phyloP scores from a whole-genome alignment of 192 early-diverging fungal species.

The Linnemannia schmuckeri region DNA sequence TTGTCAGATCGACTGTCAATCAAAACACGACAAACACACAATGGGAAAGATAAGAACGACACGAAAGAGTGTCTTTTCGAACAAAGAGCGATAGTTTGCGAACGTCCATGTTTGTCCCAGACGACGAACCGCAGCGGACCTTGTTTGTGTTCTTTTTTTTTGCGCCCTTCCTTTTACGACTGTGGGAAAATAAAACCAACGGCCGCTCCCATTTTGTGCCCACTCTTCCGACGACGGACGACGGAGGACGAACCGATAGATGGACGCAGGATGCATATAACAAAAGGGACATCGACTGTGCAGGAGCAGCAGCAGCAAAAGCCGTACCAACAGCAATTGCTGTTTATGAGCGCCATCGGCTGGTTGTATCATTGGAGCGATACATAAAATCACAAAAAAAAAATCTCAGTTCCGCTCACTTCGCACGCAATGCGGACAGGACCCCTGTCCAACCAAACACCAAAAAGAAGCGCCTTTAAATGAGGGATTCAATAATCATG shows the following conservation, averaged over 20 bases:
- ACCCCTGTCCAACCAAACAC: conserved; percentile 2
- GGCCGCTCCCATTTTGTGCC: background rate
- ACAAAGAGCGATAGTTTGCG: background rate
- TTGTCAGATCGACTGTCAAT: background rate
- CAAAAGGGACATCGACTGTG: background rate
- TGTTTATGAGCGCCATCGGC: background rate
- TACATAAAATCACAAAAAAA: background rate
- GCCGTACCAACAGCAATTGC: background rate
- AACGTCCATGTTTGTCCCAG: background rate
- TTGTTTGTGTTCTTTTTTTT: background rate
- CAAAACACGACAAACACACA: background rate
- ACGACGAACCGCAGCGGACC: background rate
- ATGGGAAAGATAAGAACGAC: background rate
- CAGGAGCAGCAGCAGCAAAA: background rate
- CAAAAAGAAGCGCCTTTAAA: background rate
- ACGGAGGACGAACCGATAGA: background rate
- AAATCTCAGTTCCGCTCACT: background rate
- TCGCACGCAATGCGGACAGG: background rate
- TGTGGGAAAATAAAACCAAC: background rate
- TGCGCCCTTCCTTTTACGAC: background rate
- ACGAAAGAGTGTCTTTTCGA: background rate
- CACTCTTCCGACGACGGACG: background rate
- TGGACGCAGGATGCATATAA: background rate
- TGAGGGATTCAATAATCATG: background rate
- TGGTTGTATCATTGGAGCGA: background rate